Evolutionary conservation across 352 stramenopile genomes (phyloP).

Genomic region (Pilasporangium apinafurcum): DNA sequence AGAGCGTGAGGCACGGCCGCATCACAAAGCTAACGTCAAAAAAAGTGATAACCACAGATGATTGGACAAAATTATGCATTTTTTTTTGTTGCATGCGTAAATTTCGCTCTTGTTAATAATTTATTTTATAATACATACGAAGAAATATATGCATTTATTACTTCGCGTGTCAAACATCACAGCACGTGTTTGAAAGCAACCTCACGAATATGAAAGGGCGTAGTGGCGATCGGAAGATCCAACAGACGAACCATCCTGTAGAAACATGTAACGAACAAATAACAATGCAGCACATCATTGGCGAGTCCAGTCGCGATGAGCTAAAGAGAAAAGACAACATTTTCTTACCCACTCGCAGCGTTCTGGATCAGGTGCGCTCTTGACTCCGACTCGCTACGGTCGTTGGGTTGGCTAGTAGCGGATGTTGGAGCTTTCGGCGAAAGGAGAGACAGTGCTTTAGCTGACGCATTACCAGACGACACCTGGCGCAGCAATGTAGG

Average conservation of each 20-base stretch:
- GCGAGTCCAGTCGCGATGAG: too few species aligned
- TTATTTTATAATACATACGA: too few species aligned
- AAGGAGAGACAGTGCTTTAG: constrained; percentile 12
- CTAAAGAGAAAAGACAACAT: constrained; percentile 4
- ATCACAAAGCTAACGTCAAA: too few species aligned
- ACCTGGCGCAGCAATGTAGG: constrained; percentile 23
- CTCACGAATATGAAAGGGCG: constrained; percentile 66
- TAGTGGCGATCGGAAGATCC: constrained; percentile 39
- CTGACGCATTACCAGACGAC: neutral
- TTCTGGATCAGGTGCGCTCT: neutral
- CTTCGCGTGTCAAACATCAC: too few species aligned
- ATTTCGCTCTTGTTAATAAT: too few species aligned
- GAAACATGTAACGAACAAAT: neutral
- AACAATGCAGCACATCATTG: neutral
- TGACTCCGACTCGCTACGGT: neutral
- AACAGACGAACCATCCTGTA: constrained; percentile 49
- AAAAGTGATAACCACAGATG: too few species aligned
- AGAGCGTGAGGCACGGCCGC: too few species aligned
- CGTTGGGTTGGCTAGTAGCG: neutral
- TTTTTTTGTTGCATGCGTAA: too few species aligned
- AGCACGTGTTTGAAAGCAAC: constrained; percentile 59
- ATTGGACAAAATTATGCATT: too few species aligned
- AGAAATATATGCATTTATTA: too few species aligned
- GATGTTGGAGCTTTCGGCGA: neutral
- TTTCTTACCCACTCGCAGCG: constrained; percentile 21